These are phyloP conservation scores for Clavaria fumosa DNA, from an alignment of 768 basidiomycete species.

Conservation along the genomic window DNA sequence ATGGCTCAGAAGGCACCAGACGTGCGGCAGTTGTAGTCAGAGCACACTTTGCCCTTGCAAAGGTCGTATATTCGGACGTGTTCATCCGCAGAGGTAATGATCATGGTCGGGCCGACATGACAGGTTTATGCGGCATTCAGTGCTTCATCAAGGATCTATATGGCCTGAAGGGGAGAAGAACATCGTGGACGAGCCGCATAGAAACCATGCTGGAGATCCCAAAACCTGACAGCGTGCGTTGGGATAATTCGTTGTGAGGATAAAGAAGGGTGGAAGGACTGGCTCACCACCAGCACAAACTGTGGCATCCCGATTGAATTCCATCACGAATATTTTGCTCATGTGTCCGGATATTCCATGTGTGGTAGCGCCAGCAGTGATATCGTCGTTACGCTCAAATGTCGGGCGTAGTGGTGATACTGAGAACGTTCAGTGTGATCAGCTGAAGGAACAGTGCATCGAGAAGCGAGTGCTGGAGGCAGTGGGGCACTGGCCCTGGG, in stretches of 20 bases:
- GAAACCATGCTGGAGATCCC: conserved; percentile 54
- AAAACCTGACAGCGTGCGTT: conserved; percentile 49
- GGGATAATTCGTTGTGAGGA: not conserved
- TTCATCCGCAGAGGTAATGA: conserved; percentile 83
- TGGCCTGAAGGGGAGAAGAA: conserved; percentile 67
- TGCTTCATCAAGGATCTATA: conserved; percentile 85
- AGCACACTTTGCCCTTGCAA: conserved; percentile 77
- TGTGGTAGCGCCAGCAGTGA: conserved; percentile 74
- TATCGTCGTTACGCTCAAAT: too few species aligned
- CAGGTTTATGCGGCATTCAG: conserved; percentile 76
- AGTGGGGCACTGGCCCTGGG: too few species aligned
- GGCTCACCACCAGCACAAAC: conserved; percentile 80
- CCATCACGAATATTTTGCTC: conserved; percentile 80
- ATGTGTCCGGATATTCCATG: conserved; percentile 78
- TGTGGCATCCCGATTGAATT: conserved; percentile 77
- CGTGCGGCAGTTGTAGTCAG: conserved; percentile 86
- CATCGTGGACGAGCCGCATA: too few species aligned
- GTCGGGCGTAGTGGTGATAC: too few species aligned
- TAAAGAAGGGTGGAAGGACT: too few species aligned
- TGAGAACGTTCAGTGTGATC: too few species aligned
- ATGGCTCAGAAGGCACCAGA: not conserved
- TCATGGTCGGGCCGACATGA: conserved; percentile 49
- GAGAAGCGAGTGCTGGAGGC: too few species aligned
- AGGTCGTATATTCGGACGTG: conserved; percentile 88
- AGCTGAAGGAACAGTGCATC: too few species aligned